Percentiles rank a stretch among this genome's conserved stretches.
Conservation (phyloP, 148 eudicot genomes). For the Camellia lanceoleosa region DNA sequence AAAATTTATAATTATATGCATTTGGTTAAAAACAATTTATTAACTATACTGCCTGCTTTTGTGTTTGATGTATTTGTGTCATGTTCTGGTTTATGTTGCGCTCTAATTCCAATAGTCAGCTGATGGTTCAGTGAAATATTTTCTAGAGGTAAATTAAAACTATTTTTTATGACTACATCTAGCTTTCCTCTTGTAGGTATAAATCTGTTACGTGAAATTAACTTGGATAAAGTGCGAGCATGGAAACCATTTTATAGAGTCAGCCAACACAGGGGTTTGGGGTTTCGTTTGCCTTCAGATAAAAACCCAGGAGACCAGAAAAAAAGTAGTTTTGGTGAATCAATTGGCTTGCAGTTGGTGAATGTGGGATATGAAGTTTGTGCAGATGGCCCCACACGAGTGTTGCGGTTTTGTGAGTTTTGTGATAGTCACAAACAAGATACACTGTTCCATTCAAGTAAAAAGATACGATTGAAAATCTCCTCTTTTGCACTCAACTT, state of each 20-base stretch:
- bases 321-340: conserved; percentile 31
- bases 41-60: background rate
- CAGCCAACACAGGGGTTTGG: conserved; percentile 52
- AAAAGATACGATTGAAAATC: conserved; percentile 63
- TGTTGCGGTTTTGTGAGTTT: conserved; percentile 68
- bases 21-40: background rate
- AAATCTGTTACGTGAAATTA: conserved; percentile 75
- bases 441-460: conserved; percentile 39
- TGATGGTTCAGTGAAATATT: background rate
- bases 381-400: conserved; percentile 90
- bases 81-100: conserved; percentile 4
- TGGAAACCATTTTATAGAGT: conserved; percentile 81
- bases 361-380: conserved; percentile 78
- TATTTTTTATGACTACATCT: background rate
- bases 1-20: background rate
- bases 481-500: conserved; percentile 61
- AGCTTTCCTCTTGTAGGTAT: conserved; percentile 44
- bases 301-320: conserved; percentile 36
- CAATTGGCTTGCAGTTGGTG: conserved; percentile 40
- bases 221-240: conserved; percentile 83
- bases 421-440: conserved; percentile 45
- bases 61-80: background rate
- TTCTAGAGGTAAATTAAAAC: background rate
- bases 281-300: conserved; percentile 47
- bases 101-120: background rate